Conservation (phyloP, 1,139 yeast genomes). For the Scheffersomyces segobiensis region DNA sequence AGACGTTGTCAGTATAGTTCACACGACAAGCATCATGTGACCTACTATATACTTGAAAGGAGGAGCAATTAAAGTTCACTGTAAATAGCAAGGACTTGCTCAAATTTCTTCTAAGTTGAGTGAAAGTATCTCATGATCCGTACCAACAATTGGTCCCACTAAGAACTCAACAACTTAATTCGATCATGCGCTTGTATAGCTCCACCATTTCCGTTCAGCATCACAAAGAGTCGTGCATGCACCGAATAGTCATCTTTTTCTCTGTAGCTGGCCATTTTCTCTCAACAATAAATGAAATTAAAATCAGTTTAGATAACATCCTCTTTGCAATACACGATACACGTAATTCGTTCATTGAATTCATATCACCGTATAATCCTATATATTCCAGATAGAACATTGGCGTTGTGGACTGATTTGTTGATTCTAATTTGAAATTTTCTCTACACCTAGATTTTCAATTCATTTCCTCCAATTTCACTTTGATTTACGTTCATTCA, state of each 20-base stretch:
- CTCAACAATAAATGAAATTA: not conserved
- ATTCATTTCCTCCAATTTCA: not conserved
- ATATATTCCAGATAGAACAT: not conserved
- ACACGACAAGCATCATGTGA: not conserved
- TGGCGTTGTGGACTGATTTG: not conserved
- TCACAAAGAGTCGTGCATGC: slow-evolving; percentile 1
- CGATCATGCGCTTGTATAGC: not conserved
- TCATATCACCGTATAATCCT: not conserved
- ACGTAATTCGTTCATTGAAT: not conserved
- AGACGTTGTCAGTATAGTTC: not conserved
- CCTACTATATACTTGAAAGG: not conserved
- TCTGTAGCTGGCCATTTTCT: not conserved
- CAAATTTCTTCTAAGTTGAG: not conserved
- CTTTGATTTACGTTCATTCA: no score
- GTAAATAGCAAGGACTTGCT: not conserved
- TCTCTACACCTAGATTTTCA: not conserved
- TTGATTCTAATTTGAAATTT: not conserved
- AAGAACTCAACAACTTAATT: no score
- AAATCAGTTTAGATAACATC: not conserved
- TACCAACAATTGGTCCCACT: not conserved
- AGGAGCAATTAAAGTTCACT: not conserved
- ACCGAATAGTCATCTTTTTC: slow-evolving; percentile 1
- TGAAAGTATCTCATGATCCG: not conserved
- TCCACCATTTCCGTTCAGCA: not conserved
- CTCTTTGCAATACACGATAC: not conserved